phyloP scores from a whole-genome alignment of 371 early-diverging fungal species.

The Dinochytrium kinnereticum region DNA sequence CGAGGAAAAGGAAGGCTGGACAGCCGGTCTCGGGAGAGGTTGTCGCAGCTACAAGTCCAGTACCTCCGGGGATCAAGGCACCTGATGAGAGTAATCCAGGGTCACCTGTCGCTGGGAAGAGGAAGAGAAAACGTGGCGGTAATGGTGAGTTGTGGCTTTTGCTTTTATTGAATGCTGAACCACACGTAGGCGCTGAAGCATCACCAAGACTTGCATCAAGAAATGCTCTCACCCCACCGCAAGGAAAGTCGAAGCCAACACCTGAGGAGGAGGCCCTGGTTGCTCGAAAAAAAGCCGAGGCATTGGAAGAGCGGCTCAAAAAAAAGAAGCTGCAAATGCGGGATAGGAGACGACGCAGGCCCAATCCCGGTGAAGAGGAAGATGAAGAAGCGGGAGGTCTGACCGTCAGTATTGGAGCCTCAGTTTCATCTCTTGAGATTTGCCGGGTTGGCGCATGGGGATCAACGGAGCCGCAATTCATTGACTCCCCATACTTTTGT shows the following conservation, averaged over 20 bases:
- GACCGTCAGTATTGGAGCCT: constrained; percentile 5
- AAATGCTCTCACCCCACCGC: neutral
- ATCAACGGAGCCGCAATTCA: constrained; percentile 9
- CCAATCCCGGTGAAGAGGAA: neutral
- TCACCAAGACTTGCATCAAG: neutral
- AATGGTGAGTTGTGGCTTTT: neutral
- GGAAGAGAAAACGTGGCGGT: neutral
- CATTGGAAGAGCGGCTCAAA: neutral
- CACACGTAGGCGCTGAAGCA: neutral
- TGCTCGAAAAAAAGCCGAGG: neutral
- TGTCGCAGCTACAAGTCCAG: neutral
- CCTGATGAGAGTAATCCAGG: neutral
- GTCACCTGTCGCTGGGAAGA: neutral
- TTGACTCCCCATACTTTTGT: constrained; percentile 13
- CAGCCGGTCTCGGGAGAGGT: neutral
- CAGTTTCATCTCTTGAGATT: neutral
- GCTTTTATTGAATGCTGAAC: neutral
- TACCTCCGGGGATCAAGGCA: neutral
- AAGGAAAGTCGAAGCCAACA: neutral
- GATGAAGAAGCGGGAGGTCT: neutral
- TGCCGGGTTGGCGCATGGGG: neutral
- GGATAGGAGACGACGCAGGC: neutral
- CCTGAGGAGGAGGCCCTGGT: neutral
- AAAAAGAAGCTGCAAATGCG: neutral
- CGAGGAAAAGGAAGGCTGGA: neutral